phyloP scores from a whole-genome alignment of 441 rosid species.

The Adansonia rubrostipa region DNA sequence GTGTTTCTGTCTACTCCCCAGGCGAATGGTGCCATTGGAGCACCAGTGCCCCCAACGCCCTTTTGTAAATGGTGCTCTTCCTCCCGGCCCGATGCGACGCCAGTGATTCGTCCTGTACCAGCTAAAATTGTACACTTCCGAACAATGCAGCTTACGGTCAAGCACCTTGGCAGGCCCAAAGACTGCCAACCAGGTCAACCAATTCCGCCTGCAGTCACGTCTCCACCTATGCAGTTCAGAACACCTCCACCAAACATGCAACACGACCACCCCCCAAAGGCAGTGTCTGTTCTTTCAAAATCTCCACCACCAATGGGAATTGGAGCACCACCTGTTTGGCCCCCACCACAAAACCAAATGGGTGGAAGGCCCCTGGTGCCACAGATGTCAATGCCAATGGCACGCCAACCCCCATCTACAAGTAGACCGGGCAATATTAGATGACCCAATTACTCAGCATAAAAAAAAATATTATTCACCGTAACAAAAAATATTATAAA shows the following conservation, averaged over 20 bases:
- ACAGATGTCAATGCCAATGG: constrained; percentile 67
- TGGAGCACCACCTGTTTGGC: constrained; percentile 58
- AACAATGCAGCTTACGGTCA: constrained; percentile 53
- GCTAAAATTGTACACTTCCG: constrained; percentile 52
- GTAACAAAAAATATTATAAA: no score
- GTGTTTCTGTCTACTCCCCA: constrained; percentile 28
- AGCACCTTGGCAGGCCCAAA: constrained; percentile 48
- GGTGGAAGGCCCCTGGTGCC: constrained; percentile 57
- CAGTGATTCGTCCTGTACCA: constrained; percentile 61
- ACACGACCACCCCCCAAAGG: constrained; percentile 55
- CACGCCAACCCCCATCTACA: constrained; percentile 44
- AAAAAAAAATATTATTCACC: no score
- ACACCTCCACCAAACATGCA: constrained; percentile 67
- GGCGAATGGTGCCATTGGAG: constrained; percentile 55
- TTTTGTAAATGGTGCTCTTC: constrained; percentile 57
- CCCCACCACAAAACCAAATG: constrained; percentile 61
- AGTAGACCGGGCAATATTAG: not conserved
- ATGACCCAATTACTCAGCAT: no score
- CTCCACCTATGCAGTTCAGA: constrained; percentile 66
- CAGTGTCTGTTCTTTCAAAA: constrained; percentile 36
- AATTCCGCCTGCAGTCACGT: constrained; percentile 44
- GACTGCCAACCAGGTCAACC: constrained; percentile 35
- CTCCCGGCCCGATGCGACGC: constrained; percentile 46
- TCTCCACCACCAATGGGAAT: constrained; percentile 59
- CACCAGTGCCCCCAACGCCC: constrained; percentile 60